Conservation (phyloP, 1,284 basidiomycete genomes). For the Ganoderma lucidum region DNA sequence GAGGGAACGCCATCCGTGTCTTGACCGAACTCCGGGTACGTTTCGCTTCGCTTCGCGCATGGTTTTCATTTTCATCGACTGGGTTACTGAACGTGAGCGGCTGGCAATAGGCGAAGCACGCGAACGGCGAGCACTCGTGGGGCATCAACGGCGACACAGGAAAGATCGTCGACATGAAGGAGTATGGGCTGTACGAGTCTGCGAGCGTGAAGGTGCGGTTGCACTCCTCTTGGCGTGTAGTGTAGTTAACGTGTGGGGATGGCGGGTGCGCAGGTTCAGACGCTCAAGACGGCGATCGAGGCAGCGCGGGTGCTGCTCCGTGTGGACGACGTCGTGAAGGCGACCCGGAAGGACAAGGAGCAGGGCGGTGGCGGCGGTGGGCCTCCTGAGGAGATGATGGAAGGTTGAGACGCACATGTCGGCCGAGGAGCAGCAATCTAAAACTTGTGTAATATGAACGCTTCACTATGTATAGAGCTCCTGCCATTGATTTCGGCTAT, state of each 20-base stretch:
- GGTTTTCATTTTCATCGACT: neutral
- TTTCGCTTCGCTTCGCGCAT: neutral
- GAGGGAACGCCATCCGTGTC: constrained; percentile 93
- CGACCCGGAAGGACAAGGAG: constrained; percentile 75
- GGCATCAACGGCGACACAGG: constrained; percentile 97
- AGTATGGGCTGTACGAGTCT: constrained; percentile 93
- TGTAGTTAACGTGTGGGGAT: neutral
- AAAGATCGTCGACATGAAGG: constrained; percentile 95
- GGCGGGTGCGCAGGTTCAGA: constrained; percentile 76
- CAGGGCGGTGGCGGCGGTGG: constrained; percentile 50
- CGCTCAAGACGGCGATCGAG: constrained; percentile 97
- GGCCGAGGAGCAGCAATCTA: constrained; percentile 25
- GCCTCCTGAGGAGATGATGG: constrained; percentile 68
- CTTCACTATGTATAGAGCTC: too few relatives aligned
- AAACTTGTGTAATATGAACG: constrained; percentile 8
- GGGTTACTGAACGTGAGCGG: neutral
- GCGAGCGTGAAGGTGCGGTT: constrained; percentile 87
- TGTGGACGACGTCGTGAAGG: constrained; percentile 95
- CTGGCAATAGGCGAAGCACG: constrained; percentile 84
- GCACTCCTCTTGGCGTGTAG: neutral
- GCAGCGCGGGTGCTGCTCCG: constrained; percentile 89
- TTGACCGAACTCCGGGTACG: constrained; percentile 87
- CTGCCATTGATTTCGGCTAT: too few relatives aligned
- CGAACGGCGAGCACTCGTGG: constrained; percentile 89
- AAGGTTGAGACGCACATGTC: constrained; percentile 26